Percentiles rank a stretch among this genome's conserved stretches.
Evolutionary conservation across 495 filamentous ascomycete genomes (phyloP).

Genomic region (Penicillium verhagenii): DNA sequence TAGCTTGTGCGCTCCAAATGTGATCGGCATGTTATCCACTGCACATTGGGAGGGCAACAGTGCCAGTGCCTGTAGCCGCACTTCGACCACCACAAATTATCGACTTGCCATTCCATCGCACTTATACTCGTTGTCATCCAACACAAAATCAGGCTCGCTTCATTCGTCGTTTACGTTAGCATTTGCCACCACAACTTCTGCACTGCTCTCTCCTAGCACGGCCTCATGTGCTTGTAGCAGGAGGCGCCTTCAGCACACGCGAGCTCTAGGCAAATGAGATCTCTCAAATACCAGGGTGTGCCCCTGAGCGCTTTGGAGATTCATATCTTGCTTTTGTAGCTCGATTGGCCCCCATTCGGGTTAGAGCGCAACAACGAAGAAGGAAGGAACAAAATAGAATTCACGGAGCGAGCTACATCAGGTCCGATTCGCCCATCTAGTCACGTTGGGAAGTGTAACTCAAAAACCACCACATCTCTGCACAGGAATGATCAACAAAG

Average conservation of each 20-base stretch:
- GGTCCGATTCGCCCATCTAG: too few relatives aligned
- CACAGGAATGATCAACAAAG: too few relatives aligned
- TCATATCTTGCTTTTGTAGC: too few relatives aligned
- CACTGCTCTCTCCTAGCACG: background rate
- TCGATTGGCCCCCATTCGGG: too few relatives aligned
- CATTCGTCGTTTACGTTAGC: background rate
- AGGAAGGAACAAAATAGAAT: too few relatives aligned
- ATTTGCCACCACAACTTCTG: background rate
- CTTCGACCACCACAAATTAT: background rate
- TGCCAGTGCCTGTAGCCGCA: background rate
- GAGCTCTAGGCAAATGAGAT: too few relatives aligned
- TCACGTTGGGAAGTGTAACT: too few relatives aligned
- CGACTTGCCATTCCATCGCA: background rate
- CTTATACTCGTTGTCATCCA: background rate
- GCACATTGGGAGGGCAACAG: background rate
- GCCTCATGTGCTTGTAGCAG: background rate
- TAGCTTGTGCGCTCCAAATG: conserved; percentile 17
- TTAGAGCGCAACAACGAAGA: too few relatives aligned
- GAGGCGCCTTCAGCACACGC: background rate
- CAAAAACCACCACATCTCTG: too few relatives aligned
- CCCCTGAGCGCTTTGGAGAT: too few relatives aligned
- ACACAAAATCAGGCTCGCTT: background rate
- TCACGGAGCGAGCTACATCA: too few relatives aligned
- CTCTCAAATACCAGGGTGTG: too few relatives aligned
- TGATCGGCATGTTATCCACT: conserved; percentile 6